Percentiles rank a stretch among this genome's conserved stretches.
Evolutionary conservation across 2,329 filamentous ascomycete genomes (phyloP).

Genomic region (Ceratocystis colombiana): DNA sequence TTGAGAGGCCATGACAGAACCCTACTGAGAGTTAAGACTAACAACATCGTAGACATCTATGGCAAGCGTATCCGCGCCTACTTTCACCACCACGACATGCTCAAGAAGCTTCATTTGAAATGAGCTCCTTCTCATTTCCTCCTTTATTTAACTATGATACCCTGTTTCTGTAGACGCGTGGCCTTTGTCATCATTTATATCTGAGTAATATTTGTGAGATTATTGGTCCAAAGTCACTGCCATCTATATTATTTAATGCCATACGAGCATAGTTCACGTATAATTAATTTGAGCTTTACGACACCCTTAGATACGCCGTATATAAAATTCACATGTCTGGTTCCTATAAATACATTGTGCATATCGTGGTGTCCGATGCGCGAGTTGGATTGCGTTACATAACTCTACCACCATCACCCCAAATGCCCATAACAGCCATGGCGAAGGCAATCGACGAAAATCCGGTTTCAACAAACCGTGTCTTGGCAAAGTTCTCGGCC

Average conservation of each 20-base stretch:
- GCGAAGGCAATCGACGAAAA: slow-evolving; percentile 48
- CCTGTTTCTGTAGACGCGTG: background rate
- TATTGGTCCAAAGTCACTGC: background rate
- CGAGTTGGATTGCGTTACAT: slow-evolving; percentile 8
- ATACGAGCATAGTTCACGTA: background rate
- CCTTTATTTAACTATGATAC: slow-evolving; percentile 5
- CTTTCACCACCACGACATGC: slow-evolving; percentile 63
- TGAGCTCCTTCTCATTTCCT: slow-evolving; percentile 13
- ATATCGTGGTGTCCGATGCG: background rate
- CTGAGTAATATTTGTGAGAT: background rate
- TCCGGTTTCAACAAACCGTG: slow-evolving; percentile 45
- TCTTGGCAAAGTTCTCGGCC: slow-evolving; percentile 46
- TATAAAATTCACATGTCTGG: background rate
- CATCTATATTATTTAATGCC: background rate
- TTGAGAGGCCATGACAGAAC: background rate
- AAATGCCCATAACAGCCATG: slow-evolving; percentile 54
- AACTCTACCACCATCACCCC: slow-evolving; percentile 47
- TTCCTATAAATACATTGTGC: background rate
- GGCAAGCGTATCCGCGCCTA: slow-evolving; percentile 69
- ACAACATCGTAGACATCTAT: slow-evolving; percentile 50
- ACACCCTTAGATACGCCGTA: background rate
- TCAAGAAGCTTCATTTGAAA: slow-evolving; percentile 32
- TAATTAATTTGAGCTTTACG: background rate
- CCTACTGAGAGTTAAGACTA: slow-evolving; percentile 21
- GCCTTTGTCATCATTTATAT: background rate